Base-by-base conservation (phyloP, 2,329 filamentous ascomycete species). In the Cercospora beticola region DNA sequence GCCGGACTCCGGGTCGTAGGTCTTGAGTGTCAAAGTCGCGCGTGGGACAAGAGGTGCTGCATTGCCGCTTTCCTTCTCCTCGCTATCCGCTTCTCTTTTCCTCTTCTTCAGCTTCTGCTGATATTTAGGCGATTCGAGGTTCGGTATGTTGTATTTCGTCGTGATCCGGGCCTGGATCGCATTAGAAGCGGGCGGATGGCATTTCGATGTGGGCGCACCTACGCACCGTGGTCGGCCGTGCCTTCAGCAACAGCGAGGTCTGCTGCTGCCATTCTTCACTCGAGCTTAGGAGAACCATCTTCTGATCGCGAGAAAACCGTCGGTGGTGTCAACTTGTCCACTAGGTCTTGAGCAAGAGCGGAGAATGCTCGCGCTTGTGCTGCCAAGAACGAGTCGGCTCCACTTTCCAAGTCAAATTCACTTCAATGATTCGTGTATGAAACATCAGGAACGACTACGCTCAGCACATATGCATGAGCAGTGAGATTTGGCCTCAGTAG, bases 231-330 rank as follows among this genome's bases (percentile, higher is more conserved):
- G 87, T 88, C 4, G 95, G 95, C 59, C 92, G 89, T 66, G 95
- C 94, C 82, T 95, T 88, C 65, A 99, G 85, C 67, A 99, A 89
- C 69, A 94, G 88, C 18, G 89, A 85, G 14, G 94, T 97, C 81
- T 97, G 91, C 76, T 91, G 89, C 74, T 97, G 91, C 91, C 93
- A 99, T 83, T 94, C 90, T 81, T 97, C 90, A 81, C 92, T 92
- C 67, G 92, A 93, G 62, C 86, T 83, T 79, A 97, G 89, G 79
- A 91, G 89, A 2, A 91, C 90, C 94, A 97, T 97, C 9, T 70
- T 73, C 21, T 16, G 49, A 52, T 64, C 23, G 33, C 31, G 21
- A 21, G 30, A 31, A n/a, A n/a, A 9, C 28, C 36, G 60, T 60
- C 7, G 58, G 26, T 57, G 18, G 23, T 61, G 43, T 14, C 16